Evolutionary conservation across 805 yeast genomes (phyloP), one percentile per base, ranked within the genome.

Genomic region (Myxozyma mucilagina): DNA sequence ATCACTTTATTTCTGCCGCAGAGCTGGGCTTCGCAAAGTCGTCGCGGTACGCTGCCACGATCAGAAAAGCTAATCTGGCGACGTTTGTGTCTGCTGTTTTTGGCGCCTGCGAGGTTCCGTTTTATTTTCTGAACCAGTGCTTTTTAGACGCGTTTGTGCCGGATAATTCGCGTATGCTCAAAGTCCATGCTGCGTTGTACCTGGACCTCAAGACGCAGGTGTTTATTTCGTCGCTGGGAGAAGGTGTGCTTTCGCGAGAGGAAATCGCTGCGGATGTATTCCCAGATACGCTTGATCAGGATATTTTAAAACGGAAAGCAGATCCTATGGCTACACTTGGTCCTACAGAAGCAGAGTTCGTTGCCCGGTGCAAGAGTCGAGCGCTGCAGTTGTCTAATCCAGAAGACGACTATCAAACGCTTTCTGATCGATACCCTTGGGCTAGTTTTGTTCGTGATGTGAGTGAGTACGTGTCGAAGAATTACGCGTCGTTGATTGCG

Each of bases 181-280:
- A 91, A 72, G 83, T 88, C 9, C 97, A 90, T 68, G 91, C 84
- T 83, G 11, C 53, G 4, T 75, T 94, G 53, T 90, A 81, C 67
- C 78, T 94, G 43, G 97, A 94, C 67, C 80, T 94, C 71, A 94
- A 94, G 72, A 94, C 99, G 0, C 99, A 94, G 74, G 97, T 97
- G 0, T 94, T 85, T 71, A 91, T 94, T 20, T 87, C 97, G 0
- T 97, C 96, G 0, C 74, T 92, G 61, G 89, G 87, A 11, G 74
- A 73, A 49, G 80, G 80, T 10, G 83, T 84, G 56, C 78, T 87
- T 66, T 76, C 87, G 1, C 81, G 83, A 63, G 81, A 80, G 59
- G 92, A 87, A 47, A 82, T 90, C 10, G 76, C 92, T 65, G 84
- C 87, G 56, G 89, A 86, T 67, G 80, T 92, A 49, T 88, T 93